Evolutionary conservation across 2,329 filamentous ascomycete genomes (phyloP), one percentile per base, ranked within the genome.

Genomic region (Clonostachys rhizophaga): DNA sequence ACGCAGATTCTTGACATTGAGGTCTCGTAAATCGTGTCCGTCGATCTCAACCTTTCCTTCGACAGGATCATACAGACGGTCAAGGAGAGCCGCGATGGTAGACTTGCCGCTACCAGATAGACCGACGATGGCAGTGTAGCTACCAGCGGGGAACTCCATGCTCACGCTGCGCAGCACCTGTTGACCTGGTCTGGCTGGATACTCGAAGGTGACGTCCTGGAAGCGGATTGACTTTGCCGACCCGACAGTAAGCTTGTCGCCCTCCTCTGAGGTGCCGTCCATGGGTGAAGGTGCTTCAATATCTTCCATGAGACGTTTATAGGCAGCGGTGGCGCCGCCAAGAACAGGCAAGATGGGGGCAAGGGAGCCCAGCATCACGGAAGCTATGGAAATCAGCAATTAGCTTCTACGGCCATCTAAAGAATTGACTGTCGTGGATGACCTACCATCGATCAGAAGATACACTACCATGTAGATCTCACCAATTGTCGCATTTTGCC

Each of bases 51-150:
- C 57, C 11, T 40, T n/a, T 0, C 65, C 63, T 0, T 49, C 46
- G 9, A 40, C 36, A 1, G 67, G 59, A 2, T 62, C 60, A 16
- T 48, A 48, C 20, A 44, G 36, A 14, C 47, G 17, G 17, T 48
- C 47, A 6, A 48, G 14, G 10, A 48, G 24, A 9, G 37, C 47
- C 16, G 41, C 43, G 30, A 6, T 74, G 66, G 41, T 75, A 24
- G 87, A 92, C 69, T 97, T 99, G 43, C 94, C 94, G 37, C 88
- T 95, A 11, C 94, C 94, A 11, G 92, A 97, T 1, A 92, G 89
- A 49, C 94, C 94, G 9, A 99, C 94, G 7, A 99, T 73, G 3
- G 94, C 94, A 3, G 92, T 96, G 16, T 88, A 91, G 70, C 95
- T 96, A 17, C 92, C 91, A 3, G 91, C 88, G 2, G 91, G 90